Base-by-base conservation (phyloP, 2,329 filamentous ascomycete species). In the Pyrenophora graminea region DNA sequence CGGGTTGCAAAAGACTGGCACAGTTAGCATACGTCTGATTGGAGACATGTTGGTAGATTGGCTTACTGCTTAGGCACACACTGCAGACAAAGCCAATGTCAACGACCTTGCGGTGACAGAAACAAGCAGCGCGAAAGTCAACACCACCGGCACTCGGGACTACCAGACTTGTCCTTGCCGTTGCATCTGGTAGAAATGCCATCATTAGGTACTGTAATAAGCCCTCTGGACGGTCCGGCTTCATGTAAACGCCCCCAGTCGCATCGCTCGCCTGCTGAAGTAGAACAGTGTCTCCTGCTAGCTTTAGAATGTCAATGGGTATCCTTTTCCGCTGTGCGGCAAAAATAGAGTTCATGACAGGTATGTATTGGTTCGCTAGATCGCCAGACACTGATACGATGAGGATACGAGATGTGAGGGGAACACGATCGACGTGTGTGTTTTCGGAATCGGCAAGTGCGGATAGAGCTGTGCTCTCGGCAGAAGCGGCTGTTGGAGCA, bases 301-400 rank as follows among this genome's bases (percentile, higher is more conserved):
- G 80, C 60, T 95, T 89, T 54, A 96, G 83, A 30, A 96, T 93
- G 72, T 99, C 94, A 65, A 99, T 91, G 19, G 92, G 90, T 58
- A 99, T 91, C 63, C 85, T 85, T 48, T 91, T 83, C 58, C 93
- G 87, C 67, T 96, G 90, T 52, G 93, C 94, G 2, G 94, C 94
- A 74, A 99, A 99, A 55, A 97, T 96, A 64, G 88, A 85, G 76
- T 99, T 99, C 94, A 99, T 99, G 62, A 96, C 94, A 0, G 93
- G 89, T 48, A 99, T 99, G 77, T 99, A 99, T 74, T 97, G 86
- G 55, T 84, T 89, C 4, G 91, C 86, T 0, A 96, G 84, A 64
- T 93, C 89, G 67, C 91, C 91, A 39, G 90, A 96, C 4, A 97
- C 91, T 40, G 90, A 96, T 46, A 99, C 73, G 57, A 97, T 86